These are phyloP conservation scores for Hanseniaspora vineae DNA, from an alignment of 805 yeast species.

Conservation along the genomic window DNA sequence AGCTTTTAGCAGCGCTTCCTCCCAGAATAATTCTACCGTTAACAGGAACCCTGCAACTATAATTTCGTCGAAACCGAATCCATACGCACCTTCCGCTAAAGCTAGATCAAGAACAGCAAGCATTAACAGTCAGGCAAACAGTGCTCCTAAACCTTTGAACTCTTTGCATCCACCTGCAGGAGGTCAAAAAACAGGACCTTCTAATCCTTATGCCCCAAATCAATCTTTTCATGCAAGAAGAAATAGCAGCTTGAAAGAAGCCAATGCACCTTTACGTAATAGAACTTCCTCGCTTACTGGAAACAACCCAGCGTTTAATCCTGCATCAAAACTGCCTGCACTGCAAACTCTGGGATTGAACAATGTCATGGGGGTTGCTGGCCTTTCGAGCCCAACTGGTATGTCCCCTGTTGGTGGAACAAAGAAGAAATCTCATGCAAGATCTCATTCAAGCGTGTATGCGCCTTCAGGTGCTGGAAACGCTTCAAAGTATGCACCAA, in stretches of 20 bases:
- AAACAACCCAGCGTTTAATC: not conserved
- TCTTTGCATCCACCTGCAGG: too few relatives aligned
- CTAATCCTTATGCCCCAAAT: too few relatives aligned
- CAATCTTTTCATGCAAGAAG: not conserved
- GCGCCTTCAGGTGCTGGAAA: constrained; percentile 17
- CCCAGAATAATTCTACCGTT: constrained; percentile 6
- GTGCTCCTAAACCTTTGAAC: too few relatives aligned
- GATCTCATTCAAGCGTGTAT: constrained; percentile 22
- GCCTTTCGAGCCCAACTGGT: constrained; percentile 1
- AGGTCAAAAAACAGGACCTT: too few relatives aligned
- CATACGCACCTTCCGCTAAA: not conserved
- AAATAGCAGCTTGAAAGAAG: not conserved
- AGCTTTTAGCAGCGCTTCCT: constrained; percentile 16
- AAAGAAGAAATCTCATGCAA: constrained; percentile 14
- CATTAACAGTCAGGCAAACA: not conserved
- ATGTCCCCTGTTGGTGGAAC: constrained; percentile 2
- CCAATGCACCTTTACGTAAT: not conserved
- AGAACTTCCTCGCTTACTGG: not conserved
- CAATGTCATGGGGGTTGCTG: constrained; percentile 1
- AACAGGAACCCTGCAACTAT: constrained; percentile 1
- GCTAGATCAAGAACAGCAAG: not conserved
- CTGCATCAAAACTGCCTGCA: constrained; percentile 4
- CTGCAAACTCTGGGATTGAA: constrained; percentile 4
- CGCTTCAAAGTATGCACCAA: constrained; percentile 30
- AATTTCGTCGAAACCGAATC: not conserved